Evolutionary conservation across 1,284 basidiomycete species (phyloP), one percentile per base, ranked within the genome.

Genomic region (Moesziomyces sp.): DNA sequence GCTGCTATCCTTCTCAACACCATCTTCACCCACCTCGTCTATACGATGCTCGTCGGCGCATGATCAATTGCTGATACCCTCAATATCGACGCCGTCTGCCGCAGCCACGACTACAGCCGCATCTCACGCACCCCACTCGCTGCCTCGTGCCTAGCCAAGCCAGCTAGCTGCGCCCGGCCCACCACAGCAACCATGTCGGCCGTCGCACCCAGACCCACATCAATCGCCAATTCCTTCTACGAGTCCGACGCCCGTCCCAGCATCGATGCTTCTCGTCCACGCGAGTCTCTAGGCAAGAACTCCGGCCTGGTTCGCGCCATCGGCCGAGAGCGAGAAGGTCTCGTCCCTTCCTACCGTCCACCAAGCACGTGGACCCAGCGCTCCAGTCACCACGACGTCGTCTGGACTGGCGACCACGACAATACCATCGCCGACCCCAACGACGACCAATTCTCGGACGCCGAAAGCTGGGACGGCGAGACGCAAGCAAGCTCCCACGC

Each of bases 401-500:
- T 79, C 42, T 79, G 75, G 75, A 58, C 48, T 10, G 77, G 77
- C 52, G 73, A 60, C 8, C 52, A 48, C 4, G 59, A 48, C 4
- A 57, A 47, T 5, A 23, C 53, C 38, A 38, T 34, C 16, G 14
- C 26, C 8, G 44, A 64, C 21, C 14, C 49, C 13, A 59, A 67
- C 48, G 74, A 77, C 19, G 77, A 79, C 23, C 69, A 71, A 26
- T 75, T 79, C 48, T 77, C 74, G 9, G 77, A 79, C 30, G 76
- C 63, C 14, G 71, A 63, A 45, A 77, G 75, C 63, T 74, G 71
- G 75, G 75, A 77, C n/a, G 75, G 40, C 18, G 61, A 66, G n/a
- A 56, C 62, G 4, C 54, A 58, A 6, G 44, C 60, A 21, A 46
- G 64, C 26, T 68, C 57, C 24, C 58, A 57, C 7, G 60, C 48